Evolutionary conservation across 257 asterid genomes (phyloP), one percentile per base, ranked within the genome.

Genomic region (Prunella vulgaris): DNA sequence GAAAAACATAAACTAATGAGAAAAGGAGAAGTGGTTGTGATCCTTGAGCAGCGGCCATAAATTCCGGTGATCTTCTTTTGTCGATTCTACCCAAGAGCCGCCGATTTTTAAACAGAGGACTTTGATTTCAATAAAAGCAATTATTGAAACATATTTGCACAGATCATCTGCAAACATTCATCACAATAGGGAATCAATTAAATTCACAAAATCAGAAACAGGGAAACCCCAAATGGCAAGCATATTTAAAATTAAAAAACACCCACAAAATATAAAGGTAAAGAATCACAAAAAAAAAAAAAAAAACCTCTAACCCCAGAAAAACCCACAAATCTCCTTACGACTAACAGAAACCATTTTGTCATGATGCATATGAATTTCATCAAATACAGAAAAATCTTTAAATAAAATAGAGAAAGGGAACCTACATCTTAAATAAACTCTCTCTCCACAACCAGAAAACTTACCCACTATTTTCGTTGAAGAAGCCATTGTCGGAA

Each of bases 371-470:
- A 33, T 35, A 37, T 12, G 46, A 49, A 35, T 51, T 48, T 22
- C 38, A 51, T 2, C 12, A 20, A 10, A 72, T 0, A 40, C 33
- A 64, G 27, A 21, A 59, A 70, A 62, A 25, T 25, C 28, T 25
- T 25, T 25, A n/a, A 68, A 66, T n/a, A n/a, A 30, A 9, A 13
- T 2, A 4, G 10, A 6, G n/a, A 52, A 51, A 28, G 13, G 0
- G 24, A 62, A 37, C 90, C 64, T 78, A 94, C 99, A 78, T 78
- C 85, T 87, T 94, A 97, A 73, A 94, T 84, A n/a, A n/a, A n/a
- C n/a, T n/a, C n/a, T n/a, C n/a, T n/a, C n/a, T n/a, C n/a, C n/a
- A n/a, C n/a, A n/a, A n/a, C n/a, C n/a, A n/a, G n/a, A n/a, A n/a
- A n/a, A n/a, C n/a, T n/a, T n/a, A n/a, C n/a, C n/a, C n/a, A n/a